Base-by-base conservation (phyloP, 495 filamentous ascomycete species). In the Glutinoglossum americanum region DNA sequence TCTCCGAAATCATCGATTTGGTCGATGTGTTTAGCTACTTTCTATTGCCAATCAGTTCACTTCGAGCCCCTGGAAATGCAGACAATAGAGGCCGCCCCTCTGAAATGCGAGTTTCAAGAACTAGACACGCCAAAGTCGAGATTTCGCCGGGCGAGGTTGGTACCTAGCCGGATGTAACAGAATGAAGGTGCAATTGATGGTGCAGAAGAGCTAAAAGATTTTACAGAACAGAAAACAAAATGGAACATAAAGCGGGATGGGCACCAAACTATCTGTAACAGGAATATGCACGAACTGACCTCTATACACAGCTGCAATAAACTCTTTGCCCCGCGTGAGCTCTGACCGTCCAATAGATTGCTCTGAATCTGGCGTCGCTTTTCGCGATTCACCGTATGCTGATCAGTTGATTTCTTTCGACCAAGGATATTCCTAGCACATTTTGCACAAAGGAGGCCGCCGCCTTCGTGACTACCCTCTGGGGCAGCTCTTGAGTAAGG, bases 1-100 rank as follows among this genome's bases (percentile, higher is more conserved):
- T 90, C 87, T 9, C 88, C 87, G 55, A 95, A 78, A 59, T 87
- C 84, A 57, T 94, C 85, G 25, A 92, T 78, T 21, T 90, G 76
- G 30, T 83, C 72, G 28, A 93, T 85, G 59, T 93, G 85, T 55
- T 83, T 80, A 0, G 85, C 87, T 39, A 95, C 74, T 67, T 83
- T 88, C 75, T 77, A 39, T 0, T 15, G 17, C 3, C n/a, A 3
- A n/a, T 45, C 41, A 45, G 41, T 21, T 39, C 37, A 11, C 37
- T 13, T 39, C 7, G 37, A 13, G 15, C n/a, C n/a, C n/a, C n/a
- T n/a, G n/a, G n/a, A n/a, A n/a, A n/a, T n/a, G n/a, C n/a, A n/a
- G n/a, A n/a, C n/a, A n/a, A n/a, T n/a, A n/a, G n/a, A n/a, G n/a
- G n/a, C n/a, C n/a, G n/a, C n/a, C n/a, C n/a, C n/a, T n/a, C n/a